phyloP scores from a whole-genome alignment of 805 yeast species.

The Cyberlindnera xylosilytica region DNA sequence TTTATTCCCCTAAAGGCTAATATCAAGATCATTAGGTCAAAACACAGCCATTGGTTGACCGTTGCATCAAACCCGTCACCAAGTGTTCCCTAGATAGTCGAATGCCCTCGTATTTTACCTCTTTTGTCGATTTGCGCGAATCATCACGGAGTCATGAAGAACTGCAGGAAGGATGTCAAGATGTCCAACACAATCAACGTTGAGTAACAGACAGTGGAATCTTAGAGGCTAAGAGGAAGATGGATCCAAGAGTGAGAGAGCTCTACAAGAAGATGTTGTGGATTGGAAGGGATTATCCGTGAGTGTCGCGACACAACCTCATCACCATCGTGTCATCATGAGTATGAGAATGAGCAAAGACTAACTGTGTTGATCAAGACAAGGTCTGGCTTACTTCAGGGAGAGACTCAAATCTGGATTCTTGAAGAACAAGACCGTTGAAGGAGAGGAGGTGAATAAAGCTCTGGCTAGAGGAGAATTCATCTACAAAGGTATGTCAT shows the following conservation, averaged over 20 bases:
- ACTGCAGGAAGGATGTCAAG: too few species aligned
- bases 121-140: too few species aligned
- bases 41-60: too few species aligned
- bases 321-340: neutral
- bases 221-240: neutral
- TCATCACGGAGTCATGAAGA: too few species aligned
- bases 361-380: constrained; percentile 5
- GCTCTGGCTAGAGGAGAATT: constrained; percentile 21
- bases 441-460: constrained; percentile 9
- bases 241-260: constrained; percentile 23
- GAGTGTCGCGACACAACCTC: too few species aligned
- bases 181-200: too few species aligned
- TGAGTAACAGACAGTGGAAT: too few species aligned
- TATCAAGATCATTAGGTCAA: too few species aligned
- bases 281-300: constrained; percentile 23
- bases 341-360: neutral
- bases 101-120: too few species aligned
- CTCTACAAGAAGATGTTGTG: constrained; percentile 18
- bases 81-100: too few species aligned
- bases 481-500: constrained; percentile 19
- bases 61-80: too few species aligned
- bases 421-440: constrained; percentile 3
- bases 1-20: too few species aligned
- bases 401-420: constrained; percentile 17
- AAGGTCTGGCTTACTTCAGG: constrained; percentile 17